Base-by-base conservation (phyloP, 768 basidiomycete species). In the Neoboletus brunneissimus region DNA sequence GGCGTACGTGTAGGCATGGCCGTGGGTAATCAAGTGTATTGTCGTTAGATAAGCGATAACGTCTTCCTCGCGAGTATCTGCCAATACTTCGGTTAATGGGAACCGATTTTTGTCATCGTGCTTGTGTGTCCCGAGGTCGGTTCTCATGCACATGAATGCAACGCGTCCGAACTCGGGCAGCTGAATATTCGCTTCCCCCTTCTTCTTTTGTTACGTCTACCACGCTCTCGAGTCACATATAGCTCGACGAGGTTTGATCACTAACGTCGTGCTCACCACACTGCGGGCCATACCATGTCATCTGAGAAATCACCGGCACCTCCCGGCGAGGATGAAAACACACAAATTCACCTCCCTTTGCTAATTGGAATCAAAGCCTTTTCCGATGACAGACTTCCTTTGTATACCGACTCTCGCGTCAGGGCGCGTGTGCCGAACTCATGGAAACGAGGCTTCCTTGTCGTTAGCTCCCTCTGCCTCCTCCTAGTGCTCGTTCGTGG, bases 331-430 rank as follows among this genome's bases (percentile, higher is more conserved):
- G 44, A 38, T 37, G 23, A 38, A 5, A 12, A 8, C 47, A 10
- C 31, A 34, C 48, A 7, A 12, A 20, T 37, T 27, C 38, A 16
- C 37, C 5, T 60, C 45, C 25, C 47, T 43, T 38, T 22, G 6
- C 35, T 49, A 22, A 22, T 38, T 12, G 38, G 42, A 18, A n/a
- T 23, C 20, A 41, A 58, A n/a, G 0, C 45, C 16, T 20, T 11
- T 41, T 48, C 54, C 1, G 41, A 60, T 7, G 58, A 61, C 5
- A 44, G 2, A 1, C 66, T 70, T 40, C 69, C 70, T 8, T 45
- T 66, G 12, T 59, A 70, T 27, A 46, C 60, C 18, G 16, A 48
- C 34, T 32, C 57, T 25, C 42, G 6, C 8, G n/a, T 18, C 48
- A 41, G 27, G 9, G 34, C 29, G 34, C 58, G 51, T 22, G 42